Evolutionary conservation across 2,329 filamentous ascomycete species (phyloP).

Genomic region (Ophiosphaerella herpotricha): DNA sequence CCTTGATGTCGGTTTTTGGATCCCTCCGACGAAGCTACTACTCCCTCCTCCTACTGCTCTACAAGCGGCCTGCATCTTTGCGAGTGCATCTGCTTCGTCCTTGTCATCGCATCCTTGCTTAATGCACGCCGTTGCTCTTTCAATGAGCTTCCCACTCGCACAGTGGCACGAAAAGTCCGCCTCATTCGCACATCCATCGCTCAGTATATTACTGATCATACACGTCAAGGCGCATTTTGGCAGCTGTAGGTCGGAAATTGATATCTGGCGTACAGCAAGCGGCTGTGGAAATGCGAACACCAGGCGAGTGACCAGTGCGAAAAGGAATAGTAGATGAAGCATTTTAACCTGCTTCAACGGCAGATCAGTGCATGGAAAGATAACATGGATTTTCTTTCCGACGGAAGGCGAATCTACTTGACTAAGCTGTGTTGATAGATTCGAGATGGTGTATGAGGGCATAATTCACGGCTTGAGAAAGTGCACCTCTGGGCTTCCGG

Average conservation of each 20-base stretch:
- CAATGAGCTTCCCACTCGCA: constrained; percentile 8
- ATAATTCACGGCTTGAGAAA: too few species aligned
- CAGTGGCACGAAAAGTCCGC: constrained; percentile 29
- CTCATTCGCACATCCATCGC: constrained; percentile 21
- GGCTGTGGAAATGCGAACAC: constrained; percentile 7
- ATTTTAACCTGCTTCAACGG: neutral
- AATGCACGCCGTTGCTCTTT: constrained; percentile 14
- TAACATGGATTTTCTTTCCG: too few species aligned
- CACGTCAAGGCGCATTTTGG: constrained; percentile 25
- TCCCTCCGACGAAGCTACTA: neutral
- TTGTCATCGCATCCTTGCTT: constrained; percentile 9
- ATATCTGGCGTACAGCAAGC: constrained; percentile 3
- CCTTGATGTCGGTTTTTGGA: neutral
- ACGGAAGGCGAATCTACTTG: too few species aligned
- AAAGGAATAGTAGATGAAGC: constrained; percentile 1
- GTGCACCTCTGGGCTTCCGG: too few species aligned
- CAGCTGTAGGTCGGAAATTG: constrained; percentile 10
- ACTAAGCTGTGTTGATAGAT: too few species aligned
- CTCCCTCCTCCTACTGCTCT: neutral
- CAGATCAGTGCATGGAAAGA: too few species aligned
- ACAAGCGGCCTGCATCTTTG: constrained; percentile 10
- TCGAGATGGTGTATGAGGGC: too few species aligned
- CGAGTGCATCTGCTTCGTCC: constrained; percentile 9
- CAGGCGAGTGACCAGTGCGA: neutral
- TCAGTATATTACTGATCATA: constrained; percentile 18